Base-by-base conservation (phyloP, 805 yeast species). In the Peterozyma xylosa region DNA sequence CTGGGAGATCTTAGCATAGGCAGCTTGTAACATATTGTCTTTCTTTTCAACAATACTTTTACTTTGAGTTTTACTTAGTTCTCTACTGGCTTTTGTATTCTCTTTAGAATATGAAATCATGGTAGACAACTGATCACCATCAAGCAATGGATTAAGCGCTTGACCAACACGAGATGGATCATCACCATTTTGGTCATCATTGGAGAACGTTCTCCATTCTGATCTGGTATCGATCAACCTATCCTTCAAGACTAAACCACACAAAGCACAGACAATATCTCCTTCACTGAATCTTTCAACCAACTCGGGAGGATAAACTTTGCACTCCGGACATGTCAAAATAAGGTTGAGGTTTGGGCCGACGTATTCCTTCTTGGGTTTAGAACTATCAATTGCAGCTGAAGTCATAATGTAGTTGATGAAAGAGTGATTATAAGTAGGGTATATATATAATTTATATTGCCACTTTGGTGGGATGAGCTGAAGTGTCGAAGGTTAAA, bases 131-230 rank as follows among this genome's bases (percentile, higher is more conserved):
- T 90, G 95, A 54, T 86, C 91, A 16, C 95, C 85, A 57, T 90
- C 97, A 53, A 93, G 72, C 43, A 90, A 68, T 9, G 97, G 96
- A 59, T 90, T 90, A 14, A 89, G 82, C 5, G 97, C 97, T 59
- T 90, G 97, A 63, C 99, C 99, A 50, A 91, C 99, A 86, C 99
- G 98, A 52, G 93, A 82, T 4, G 99, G 99, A 62, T 91, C 99
- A 63, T 89, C 97, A 55, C 95, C 96, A 54, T 91, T 93, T 62
- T 91, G 98, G 63, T 91, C 99, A 62, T 91, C 99, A 59, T 93
- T 93, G 47, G 95, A 83, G 62, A 91, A 91, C 2, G 99, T 93
- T 70, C 99, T 86, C 99, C 99, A 91, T 70, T 91, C 99, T 1
- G 96, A 87, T 53, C 98, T 74, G 4, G 96, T 90, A 57, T 91